Percentiles rank a stretch among this genome's conserved stretches.
Evolutionary conservation across 1,284 basidiomycete species (phyloP).

Genomic region (Ganoderma boninense): DNA sequence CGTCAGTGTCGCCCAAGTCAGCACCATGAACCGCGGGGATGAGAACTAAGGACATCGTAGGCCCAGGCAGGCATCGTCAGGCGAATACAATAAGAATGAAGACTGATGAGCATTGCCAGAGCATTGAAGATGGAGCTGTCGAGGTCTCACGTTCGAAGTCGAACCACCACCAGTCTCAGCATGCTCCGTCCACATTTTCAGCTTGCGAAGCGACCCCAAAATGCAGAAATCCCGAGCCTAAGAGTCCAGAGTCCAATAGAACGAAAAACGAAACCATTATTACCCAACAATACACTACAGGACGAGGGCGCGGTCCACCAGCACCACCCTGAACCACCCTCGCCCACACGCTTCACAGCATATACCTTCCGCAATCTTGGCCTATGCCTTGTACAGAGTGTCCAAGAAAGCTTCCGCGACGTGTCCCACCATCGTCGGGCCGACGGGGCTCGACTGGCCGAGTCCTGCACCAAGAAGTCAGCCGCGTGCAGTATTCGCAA

Average conservation of each 20-base stretch:
- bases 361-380: not conserved
- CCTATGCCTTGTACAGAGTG: constrained; percentile 80
- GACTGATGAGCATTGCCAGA: not conserved
- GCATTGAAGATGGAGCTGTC: not conserved
- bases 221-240: not conserved
- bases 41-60: not conserved
- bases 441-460: constrained; percentile 87
- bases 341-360: not conserved
- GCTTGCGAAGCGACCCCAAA: not conserved
- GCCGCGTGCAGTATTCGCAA: not conserved
- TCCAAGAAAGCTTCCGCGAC: constrained; percentile 86
- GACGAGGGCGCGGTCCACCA: not conserved
- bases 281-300: not conserved
- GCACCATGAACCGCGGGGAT: too few relatives aligned
- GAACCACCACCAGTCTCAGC: not conserved
- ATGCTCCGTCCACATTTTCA: not conserved
- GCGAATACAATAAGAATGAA: not conserved
- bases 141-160: not conserved
- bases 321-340: too few relatives aligned
- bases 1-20: not conserved
- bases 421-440: constrained; percentile 88
- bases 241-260: not conserved
- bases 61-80: not conserved
- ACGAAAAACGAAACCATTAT: not conserved
- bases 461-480: constrained; percentile 63